phyloP scores from a whole-genome alignment of 1,284 basidiomycete genomes.

The Pseudozyma sp. region DNA sequence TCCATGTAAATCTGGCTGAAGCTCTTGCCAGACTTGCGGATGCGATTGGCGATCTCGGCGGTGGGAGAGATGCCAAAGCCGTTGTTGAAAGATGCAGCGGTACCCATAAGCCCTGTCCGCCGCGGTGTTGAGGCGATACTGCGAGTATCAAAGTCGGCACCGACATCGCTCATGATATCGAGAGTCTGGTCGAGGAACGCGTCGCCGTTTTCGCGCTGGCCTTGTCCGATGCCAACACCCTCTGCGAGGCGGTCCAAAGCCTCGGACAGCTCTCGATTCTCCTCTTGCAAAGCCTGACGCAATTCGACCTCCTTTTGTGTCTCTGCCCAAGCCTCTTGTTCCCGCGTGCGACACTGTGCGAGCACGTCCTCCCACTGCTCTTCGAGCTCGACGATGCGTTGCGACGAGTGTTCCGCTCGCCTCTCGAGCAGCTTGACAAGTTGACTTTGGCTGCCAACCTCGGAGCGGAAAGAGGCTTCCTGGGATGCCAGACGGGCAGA shows the following conservation, averaged over 20 bases:
- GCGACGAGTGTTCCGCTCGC: conserved; percentile 81
- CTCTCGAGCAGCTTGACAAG: conserved; percentile 84
- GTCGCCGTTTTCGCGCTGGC: conserved; percentile 44
- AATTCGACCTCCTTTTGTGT: conserved; percentile 73
- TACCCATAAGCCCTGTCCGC: conserved; percentile 31
- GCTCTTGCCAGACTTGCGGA: conserved; percentile 75
- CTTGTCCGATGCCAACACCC: conserved; percentile 60
- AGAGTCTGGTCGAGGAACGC: conserved; percentile 27
- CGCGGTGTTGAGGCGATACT: conserved; percentile 35
- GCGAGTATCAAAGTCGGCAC: conserved; percentile 29
- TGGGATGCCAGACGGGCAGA: conserved; percentile 80
- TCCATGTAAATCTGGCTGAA: conserved; percentile 92
- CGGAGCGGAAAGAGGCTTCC: conserved; percentile 80
- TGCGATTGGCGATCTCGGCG: conserved; percentile 77
- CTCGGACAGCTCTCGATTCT: conserved; percentile 65
- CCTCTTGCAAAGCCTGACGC: conserved; percentile 69
- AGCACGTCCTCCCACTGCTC: conserved; percentile 79
- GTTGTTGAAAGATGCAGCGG: conserved; percentile 42
- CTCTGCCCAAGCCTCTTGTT: conserved; percentile 76
- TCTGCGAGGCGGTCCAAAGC: conserved; percentile 65
- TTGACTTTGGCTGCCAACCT: conserved; percentile 78
- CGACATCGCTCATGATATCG: conserved; percentile 34
- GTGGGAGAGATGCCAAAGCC: conserved; percentile 73
- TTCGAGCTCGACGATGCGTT: conserved; percentile 81
- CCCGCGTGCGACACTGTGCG: conserved; percentile 77